These are phyloP conservation scores for Paecilomyces formosus DNA, from an alignment of 2,329 filamentous ascomycete genomes.

Conservation along the genomic window DNA sequence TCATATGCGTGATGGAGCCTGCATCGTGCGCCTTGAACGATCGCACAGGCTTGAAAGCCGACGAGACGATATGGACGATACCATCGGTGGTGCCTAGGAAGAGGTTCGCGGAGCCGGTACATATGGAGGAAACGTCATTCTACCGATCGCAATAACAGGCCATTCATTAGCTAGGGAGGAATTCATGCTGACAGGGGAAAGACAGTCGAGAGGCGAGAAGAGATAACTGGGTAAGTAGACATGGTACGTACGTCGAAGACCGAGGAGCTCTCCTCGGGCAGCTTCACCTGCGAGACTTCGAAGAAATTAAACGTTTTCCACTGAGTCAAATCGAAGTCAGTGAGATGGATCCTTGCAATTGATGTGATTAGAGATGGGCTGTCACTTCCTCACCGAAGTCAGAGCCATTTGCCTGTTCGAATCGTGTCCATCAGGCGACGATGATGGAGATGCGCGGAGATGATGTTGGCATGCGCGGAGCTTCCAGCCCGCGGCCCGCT, in stretches of 20 bases:
- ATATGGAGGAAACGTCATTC: conserved; percentile 71
- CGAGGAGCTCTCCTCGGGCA: conserved; percentile 68
- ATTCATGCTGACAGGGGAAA: too few relatives aligned
- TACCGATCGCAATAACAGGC: conserved; percentile 16
- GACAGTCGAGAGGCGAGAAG: background rate
- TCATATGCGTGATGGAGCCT: conserved; percentile 76
- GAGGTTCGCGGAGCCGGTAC: conserved; percentile 79
- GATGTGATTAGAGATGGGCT: background rate
- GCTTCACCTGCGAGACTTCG: conserved; percentile 77
- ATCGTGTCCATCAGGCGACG: conserved; percentile 19
- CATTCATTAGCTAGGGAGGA: background rate
- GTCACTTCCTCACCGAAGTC: conserved; percentile 27
- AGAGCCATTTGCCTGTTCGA: conserved; percentile 31
- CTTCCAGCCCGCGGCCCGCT: background rate
- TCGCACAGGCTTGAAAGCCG: conserved; percentile 76
- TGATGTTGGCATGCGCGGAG: conserved; percentile 4
- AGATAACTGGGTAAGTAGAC: conserved; percentile 16
- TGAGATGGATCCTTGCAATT: background rate
- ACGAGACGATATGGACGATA: conserved; percentile 76
- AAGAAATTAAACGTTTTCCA: conserved; percentile 99
- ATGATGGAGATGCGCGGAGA: conserved; percentile 1
- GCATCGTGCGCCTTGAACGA: conserved; percentile 80
- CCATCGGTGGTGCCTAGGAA: conserved; percentile 85
- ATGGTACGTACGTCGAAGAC: conserved; percentile 63
- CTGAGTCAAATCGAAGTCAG: conserved; percentile 39